Conservation (phyloP, 331 rosid genomes). For the Rhamnella rubrinervis region DNA sequence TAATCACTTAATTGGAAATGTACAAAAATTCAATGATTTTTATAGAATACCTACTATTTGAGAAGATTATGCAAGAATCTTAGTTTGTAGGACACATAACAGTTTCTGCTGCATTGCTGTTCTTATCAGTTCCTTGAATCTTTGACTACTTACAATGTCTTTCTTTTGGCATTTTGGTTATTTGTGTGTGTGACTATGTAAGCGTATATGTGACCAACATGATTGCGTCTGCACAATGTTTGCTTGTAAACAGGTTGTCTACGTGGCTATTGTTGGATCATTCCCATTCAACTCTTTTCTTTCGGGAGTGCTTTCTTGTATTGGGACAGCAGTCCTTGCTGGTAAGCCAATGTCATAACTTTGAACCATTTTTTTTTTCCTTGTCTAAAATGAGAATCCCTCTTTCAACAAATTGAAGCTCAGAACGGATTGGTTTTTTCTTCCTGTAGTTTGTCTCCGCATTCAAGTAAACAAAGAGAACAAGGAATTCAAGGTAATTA, state of each 20-base stretch:
- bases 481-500: slow-evolving; percentile 87
- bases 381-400: neutral
- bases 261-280: slow-evolving; percentile 83
- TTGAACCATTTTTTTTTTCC: neutral
- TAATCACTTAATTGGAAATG: neutral
- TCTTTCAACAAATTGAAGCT: slow-evolving; percentile 1
- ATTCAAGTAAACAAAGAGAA: slow-evolving; percentile 98
- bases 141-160: neutral
- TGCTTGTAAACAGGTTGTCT: slow-evolving; percentile 62
- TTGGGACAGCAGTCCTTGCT: slow-evolving; percentile 98
- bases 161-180: neutral
- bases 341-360: slow-evolving; percentile 52
- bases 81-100: neutral
- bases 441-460: slow-evolving; percentile 83
- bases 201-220: neutral
- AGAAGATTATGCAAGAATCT: neutral
- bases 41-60: too few relatives aligned
- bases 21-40: neutral
- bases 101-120: neutral
- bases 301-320: slow-evolving; percentile 88
- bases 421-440: slow-evolving; percentile 17
- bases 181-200: neutral
- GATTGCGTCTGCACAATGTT: neutral
- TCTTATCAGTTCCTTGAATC: neutral
- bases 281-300: slow-evolving; percentile 97